Base-by-base conservation (phyloP, 2,329 filamentous ascomycete genomes). In the Clarireedia monteithiana region DNA sequence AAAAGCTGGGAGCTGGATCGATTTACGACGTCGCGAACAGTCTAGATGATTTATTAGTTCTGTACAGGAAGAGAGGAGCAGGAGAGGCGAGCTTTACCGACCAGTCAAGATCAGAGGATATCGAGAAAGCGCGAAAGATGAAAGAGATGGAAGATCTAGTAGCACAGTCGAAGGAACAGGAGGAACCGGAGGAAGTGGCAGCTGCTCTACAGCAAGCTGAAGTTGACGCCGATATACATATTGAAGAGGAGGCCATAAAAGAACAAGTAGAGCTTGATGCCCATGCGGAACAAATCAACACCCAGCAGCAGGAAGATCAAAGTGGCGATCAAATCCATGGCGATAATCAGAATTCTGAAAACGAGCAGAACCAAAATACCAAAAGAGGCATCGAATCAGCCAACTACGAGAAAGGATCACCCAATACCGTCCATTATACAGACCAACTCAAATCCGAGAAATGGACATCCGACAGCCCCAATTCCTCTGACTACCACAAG, bases 1-100 rank as follows among this genome's bases (percentile, higher is more conserved):
- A 63, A 5, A 72, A 76, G 47, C 67, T 60, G 1, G 67, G 66
- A 5, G 72, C 69, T 3, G 76, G 74, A 14, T 69, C 75, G 30
- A 69, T 80, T 40, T 75, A 71, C 30, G 75, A 77, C 60, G 74
- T 78, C 0, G 75, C 73, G 49, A 66, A 70, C 20, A 68, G 70
- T 14, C 66, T 81, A 38, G 71, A 77, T 42, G 72, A 79, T 56
- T 67, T 81, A 7, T 58, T 71, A 1, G 73, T 70, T 1, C 62
- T 80, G 4, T 79, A 77, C 59, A 70, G 75, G 46, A 72, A 76
- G 48, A 71, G 72, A 1, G 65, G 60, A 2, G 60, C 71, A 6
- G 60, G 49, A 15, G 60, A 63, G 45, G 58, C 53, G 42, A 68
- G 67, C 58, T 70, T 68, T 44, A 65, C 66, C 50, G 67, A 70